These are phyloP conservation scores for Olyra latifolia DNA, from an alignment of 176 grass and related monocot genomes.

Conservation along the genomic window DNA sequence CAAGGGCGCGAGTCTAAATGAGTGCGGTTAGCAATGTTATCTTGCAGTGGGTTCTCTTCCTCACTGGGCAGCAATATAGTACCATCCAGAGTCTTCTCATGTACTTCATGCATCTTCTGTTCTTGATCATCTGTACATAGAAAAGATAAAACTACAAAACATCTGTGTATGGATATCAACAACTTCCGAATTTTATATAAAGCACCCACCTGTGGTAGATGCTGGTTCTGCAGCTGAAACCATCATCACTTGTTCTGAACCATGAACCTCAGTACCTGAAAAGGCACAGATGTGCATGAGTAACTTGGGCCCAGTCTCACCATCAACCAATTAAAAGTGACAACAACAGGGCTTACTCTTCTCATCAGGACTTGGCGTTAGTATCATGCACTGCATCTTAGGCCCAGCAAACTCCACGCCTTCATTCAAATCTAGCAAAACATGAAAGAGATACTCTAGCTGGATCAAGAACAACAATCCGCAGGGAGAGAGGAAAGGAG, in stretches of 20 bases:
- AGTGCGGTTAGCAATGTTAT: neutral
- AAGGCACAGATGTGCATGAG: constrained; percentile 20
- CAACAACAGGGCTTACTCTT: constrained; percentile 15
- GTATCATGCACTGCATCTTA: neutral
- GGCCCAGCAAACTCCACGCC: neutral
- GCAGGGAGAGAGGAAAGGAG: neutral
- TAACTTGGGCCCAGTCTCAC: neutral
- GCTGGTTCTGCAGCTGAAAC: neutral
- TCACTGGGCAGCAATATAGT: neutral
- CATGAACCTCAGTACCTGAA: constrained; percentile 36
- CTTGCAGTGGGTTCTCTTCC: constrained; percentile 3
- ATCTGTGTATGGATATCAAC: neutral
- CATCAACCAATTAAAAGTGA: neutral
- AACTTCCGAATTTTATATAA: constrained; percentile 4
- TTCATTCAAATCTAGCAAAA: constrained; percentile 17
- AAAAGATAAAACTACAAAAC: constrained; percentile 5
- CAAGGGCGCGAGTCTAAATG: constrained; percentile 7
- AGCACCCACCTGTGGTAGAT: constrained; percentile 28
- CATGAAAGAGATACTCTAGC: neutral
- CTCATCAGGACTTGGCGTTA: neutral
- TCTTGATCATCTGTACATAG: constrained; percentile 37
- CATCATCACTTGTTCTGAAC: constrained; percentile 19
- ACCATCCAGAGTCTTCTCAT: neutral
- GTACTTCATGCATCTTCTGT: constrained; percentile 2
- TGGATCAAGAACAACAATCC: constrained; percentile 1